Evolutionary conservation across 352 stramenopile genomes (phyloP), one percentile per base, ranked within the genome.

Genomic region (Phytophthora cryptogea): DNA sequence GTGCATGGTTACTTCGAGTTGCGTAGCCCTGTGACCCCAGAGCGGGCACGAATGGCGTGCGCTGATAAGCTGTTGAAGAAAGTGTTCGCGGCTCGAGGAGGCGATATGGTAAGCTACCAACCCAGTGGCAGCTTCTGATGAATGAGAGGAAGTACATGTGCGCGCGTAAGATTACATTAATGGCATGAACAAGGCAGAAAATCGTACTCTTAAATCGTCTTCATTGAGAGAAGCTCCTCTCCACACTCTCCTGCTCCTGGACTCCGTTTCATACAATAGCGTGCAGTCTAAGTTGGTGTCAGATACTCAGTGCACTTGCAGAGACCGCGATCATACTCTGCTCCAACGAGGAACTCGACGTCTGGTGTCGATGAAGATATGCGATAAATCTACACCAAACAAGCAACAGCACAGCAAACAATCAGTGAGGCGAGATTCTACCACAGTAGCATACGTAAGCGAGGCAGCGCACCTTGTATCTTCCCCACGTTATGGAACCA

Each of bases 311-410:
- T 83, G 68, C 86, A 95, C 59, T 86, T 92, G 69, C 86, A 95
- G 11, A 95, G 69, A 9, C 78, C 79, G 10, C 86, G 84, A 63
- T 92, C 83, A 56, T 94, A 93, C 61, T 95, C 83, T 28, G 83
- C 84, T n/a, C 85, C 84, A 16, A 95, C 86, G 14, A 93, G 80
- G 56, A 95, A 95, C 61, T 93, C 82, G 31, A 94, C 83, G 57
- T 90, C 77, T 9, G 80, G 68, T 5, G 86, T 85, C 1, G 78
- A 75, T n/a, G 83, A 85, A n/a, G 81, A 80, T 58, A 93, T 92
- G 17, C 68, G 67, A 68, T 94, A 94, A 61, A 94, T 76, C 84
- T 93, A 46, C 9, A 47, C 5, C 11, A 53, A 45, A 8, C 20
- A 23, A n/a, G 39, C 37, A 4, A 8, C 26, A 23, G n/a, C 4